A percentile compares a stretch with the other conserved stretches of the same genome.
phyloP scores from a whole-genome alignment of 208 protist species.

The Trypanosoma avium region DNA sequence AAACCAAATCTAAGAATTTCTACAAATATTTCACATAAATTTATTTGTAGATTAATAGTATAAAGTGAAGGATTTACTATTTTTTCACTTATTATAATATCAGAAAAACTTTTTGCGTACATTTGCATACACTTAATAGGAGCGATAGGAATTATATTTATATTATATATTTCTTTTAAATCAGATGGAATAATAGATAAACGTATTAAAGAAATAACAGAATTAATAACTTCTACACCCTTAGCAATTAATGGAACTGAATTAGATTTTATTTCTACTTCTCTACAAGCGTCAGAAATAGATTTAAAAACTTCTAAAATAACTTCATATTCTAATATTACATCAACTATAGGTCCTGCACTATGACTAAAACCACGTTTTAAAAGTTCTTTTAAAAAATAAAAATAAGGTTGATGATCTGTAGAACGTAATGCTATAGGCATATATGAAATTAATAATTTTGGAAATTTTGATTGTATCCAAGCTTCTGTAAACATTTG shows the following conservation, averaged over 20 bases:
- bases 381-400: conserved; percentile 65
- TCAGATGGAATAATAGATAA: conserved; percentile 58
- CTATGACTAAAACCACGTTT: conserved; percentile 71
- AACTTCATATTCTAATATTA: conserved; percentile 46
- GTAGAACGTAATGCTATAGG: conserved; percentile 31
- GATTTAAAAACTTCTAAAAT: conserved; percentile 31
- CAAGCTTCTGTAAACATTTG: conserved; percentile 52
- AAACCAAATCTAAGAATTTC: conserved; percentile 52
- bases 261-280: conserved; percentile 22
- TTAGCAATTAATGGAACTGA: conserved; percentile 35
- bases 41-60: conserved; percentile 31
- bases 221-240: conserved; percentile 45
- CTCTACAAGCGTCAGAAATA: conserved; percentile 35
- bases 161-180: conserved; percentile 41
- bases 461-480: conserved; percentile 40
- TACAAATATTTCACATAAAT: conserved; percentile 56
- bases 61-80: conserved; percentile 4
- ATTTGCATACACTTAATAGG: conserved; percentile 35
- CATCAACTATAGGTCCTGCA: conserved; percentile 65
- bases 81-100: conserved; percentile 21
- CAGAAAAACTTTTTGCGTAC: conserved; percentile 33
- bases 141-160: conserved; percentile 31
- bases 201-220: conserved; percentile 46
- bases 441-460: conserved; percentile 33
- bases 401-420: conserved; percentile 61